Conservation (phyloP, 371 early-diverging fungal species). For the Mucor indicus region DNA sequence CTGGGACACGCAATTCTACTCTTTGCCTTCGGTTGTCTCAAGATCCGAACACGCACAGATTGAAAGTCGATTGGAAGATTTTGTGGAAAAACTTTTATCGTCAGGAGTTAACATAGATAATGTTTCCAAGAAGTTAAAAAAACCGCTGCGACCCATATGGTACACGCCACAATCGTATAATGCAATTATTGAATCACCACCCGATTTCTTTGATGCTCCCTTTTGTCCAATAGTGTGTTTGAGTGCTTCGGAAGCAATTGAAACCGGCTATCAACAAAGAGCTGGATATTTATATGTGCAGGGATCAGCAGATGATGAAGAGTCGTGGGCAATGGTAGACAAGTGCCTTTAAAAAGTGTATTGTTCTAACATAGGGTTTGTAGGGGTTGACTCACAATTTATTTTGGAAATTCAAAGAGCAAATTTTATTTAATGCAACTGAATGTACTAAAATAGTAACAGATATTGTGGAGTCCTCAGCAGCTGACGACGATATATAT, state of each 20-base stretch:
- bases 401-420: conserved; percentile 68
- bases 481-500: not conserved
- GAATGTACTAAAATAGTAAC: conserved; percentile 50
- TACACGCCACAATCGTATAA: conserved; percentile 62
- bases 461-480: conserved; percentile 30
- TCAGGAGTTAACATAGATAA: conserved; percentile 52
- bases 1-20: conserved; percentile 66
- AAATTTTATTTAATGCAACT: conserved; percentile 39
- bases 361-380: no score
- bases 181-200: conserved; percentile 35
- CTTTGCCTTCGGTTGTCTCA: conserved; percentile 63
- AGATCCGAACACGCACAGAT: conserved; percentile 77
- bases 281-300: conserved; percentile 78
- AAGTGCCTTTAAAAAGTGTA: not conserved
- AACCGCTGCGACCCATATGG: conserved; percentile 84
- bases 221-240: conserved; percentile 73
- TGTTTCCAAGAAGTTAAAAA: conserved; percentile 36
- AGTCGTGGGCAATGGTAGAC: conserved; percentile 71
- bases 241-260: conserved; percentile 67
- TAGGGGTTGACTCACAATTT: conserved; percentile 62
- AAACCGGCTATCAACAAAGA: conserved; percentile 48
- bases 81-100: conserved; percentile 58
- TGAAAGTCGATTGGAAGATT: conserved; percentile 46
- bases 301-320: conserved; percentile 88
- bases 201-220: conserved; percentile 45